These are phyloP conservation scores for Panicum hallii DNA, from an alignment of 202 grass and related monocot genomes.

Conservation along the genomic window DNA sequence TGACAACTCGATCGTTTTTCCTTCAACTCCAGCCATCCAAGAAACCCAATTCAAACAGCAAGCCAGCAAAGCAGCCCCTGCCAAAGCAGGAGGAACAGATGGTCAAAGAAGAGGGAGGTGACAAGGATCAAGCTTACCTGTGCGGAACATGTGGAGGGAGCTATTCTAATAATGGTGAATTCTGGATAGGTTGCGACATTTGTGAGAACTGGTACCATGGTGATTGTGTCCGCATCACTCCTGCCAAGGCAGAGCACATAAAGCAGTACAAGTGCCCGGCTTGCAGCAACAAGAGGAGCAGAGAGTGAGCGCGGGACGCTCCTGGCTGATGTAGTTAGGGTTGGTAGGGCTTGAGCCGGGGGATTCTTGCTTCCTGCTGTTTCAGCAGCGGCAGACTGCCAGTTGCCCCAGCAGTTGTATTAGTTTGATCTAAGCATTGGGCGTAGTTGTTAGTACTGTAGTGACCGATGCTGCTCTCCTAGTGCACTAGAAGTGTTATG, in stretches of 20 bases:
- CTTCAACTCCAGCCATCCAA: conserved; percentile 41
- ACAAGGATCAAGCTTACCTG: conserved; percentile 35
- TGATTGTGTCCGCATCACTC: conserved; percentile 65
- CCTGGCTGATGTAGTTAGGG: conserved; percentile 31
- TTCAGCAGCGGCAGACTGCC: not conserved
- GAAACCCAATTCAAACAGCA: conserved; percentile 36
- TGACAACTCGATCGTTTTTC: conserved; percentile 34
- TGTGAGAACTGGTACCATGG: conserved; percentile 87
- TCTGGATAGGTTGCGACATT: conserved; percentile 75
- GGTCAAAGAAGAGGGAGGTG: conserved; percentile 19
- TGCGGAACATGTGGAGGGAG: conserved; percentile 54
- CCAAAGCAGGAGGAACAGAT: conserved; percentile 5
- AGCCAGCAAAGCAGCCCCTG: not conserved
- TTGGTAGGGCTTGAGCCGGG: not conserved
- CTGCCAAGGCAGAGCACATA: conserved; percentile 60
- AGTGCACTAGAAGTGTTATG: not conserved
- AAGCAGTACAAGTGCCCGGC: conserved; percentile 68
- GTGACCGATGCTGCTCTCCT: not conserved
- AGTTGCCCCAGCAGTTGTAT: not conserved
- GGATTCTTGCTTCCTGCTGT: not conserved
- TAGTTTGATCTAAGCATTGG: not conserved
- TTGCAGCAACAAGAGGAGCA: conserved; percentile 66
- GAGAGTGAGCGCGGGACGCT: conserved; percentile 32
- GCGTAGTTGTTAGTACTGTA: conserved; percentile 19
- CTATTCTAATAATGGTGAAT: conserved; percentile 40